A percentile compares a stretch with the other conserved stretches of the same genome.
Evolutionary conservation across 2,329 filamentous ascomycete species (phyloP).

Genomic region (Drechslerella stenobrocha): DNA sequence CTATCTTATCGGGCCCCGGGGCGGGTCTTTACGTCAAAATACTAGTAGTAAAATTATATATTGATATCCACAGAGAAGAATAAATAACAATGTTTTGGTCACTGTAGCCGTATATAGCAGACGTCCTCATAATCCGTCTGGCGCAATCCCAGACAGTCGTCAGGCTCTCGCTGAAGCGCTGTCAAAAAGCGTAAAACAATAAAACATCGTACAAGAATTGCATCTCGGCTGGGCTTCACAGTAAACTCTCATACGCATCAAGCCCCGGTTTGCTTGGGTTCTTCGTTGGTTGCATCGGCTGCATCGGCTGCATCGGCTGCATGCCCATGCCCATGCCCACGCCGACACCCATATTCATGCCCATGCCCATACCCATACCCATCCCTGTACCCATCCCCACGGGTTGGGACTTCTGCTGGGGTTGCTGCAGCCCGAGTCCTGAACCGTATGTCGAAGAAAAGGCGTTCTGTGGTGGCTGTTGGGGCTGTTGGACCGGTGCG

Average conservation of each 20-base stretch:
- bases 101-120: too few relatives aligned
- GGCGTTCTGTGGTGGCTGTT: constrained; percentile 1
- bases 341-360: constrained; percentile 59
- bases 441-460: constrained; percentile 19
- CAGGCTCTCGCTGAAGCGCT: constrained; percentile 30
- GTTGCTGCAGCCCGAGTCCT: constrained; percentile 19
- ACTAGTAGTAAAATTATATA: neutral
- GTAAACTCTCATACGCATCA: constrained; percentile 63
- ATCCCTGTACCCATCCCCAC: constrained; percentile 37
- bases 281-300: constrained; percentile 59
- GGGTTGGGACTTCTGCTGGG: constrained; percentile 24
- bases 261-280: constrained; percentile 56
- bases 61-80: neutral
- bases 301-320: constrained; percentile 64
- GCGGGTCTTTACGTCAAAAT: neutral
- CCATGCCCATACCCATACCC: constrained; percentile 58
- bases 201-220: neutral
- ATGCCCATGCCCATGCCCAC: constrained; percentile 59
- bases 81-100: too few relatives aligned
- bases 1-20: constrained; percentile 18
- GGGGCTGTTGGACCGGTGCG: neutral
- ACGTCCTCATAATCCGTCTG: too few relatives aligned
- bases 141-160: too few relatives aligned
- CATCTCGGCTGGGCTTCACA: constrained; percentile 55
- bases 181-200: constrained; percentile 6